Percentiles rank a stretch among this genome's conserved stretches.
phyloP scores from a whole-genome alignment of 495 filamentous ascomycete genomes.

The Podospora tetraspora region DNA sequence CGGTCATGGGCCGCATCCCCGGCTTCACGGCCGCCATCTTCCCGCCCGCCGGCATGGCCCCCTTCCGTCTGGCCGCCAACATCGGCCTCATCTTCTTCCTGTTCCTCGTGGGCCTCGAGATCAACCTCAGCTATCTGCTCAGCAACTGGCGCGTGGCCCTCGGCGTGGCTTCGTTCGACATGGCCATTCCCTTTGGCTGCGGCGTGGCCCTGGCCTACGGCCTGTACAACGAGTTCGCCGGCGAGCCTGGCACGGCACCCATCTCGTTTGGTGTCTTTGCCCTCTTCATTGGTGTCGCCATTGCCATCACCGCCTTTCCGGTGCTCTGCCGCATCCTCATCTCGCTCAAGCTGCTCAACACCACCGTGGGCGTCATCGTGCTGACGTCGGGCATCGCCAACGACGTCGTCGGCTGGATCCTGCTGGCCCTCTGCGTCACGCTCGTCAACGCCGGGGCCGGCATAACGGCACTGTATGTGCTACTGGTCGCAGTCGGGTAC shows the following conservation, averaged over 20 bases:
- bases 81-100: constrained; percentile 81
- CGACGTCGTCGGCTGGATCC: constrained; percentile 82
- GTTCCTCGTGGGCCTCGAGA: constrained; percentile 86
- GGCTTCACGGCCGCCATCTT: constrained; percentile 73
- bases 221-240: constrained; percentile 70
- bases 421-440: constrained; percentile 86
- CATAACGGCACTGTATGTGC: constrained; percentile 74
- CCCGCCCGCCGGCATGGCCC: constrained; percentile 62
- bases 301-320: constrained; percentile 95
- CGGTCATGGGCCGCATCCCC: constrained; percentile 72
- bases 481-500: constrained; percentile 68
- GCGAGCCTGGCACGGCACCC: constrained; percentile 57
- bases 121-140: constrained; percentile 73
- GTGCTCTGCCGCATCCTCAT: constrained; percentile 89
- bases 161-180: constrained; percentile 72
- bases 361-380: constrained; percentile 79
- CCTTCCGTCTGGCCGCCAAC: constrained; percentile 73
- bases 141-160: constrained; percentile 79
- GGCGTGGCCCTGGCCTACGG: constrained; percentile 77
- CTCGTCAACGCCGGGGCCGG: constrained; percentile 83
- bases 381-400: constrained; percentile 90
- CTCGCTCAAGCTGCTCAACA: constrained; percentile 78
- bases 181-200: constrained; percentile 67
- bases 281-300: constrained; percentile 86
- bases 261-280: constrained; percentile 75